A percentile compares a stretch with the other conserved stretches of the same genome.
Evolutionary conservation across 2,329 filamentous ascomycete genomes (phyloP).

Genomic region (Colletotrichum echinochloae): DNA sequence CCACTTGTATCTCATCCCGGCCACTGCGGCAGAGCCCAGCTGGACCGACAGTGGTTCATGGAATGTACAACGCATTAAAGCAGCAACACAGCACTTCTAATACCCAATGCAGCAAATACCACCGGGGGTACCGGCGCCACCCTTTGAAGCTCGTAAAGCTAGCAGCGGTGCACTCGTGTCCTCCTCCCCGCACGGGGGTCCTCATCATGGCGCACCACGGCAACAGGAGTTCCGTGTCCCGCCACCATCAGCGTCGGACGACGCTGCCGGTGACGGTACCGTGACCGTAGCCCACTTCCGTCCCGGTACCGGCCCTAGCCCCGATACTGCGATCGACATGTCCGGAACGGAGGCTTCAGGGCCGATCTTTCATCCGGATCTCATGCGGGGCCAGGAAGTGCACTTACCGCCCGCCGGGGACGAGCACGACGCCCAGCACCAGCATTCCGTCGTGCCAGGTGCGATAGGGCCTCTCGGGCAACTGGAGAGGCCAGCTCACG

Average conservation of each 20-base stretch:
- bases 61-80: conserved; percentile 35
- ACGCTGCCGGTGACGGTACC: conserved; percentile 9
- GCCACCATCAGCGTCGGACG: conserved; percentile 26
- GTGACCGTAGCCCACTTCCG: conserved; percentile 37
- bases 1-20: conserved; percentile 19
- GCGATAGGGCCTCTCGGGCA: conserved; percentile 1
- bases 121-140: conserved; percentile 17
- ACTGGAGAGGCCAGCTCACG: background rate
- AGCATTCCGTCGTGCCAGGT: conserved; percentile 4
- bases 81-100: conserved; percentile 34
- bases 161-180: conserved; percentile 10
- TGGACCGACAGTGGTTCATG: conserved; percentile 1
- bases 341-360: conserved; percentile 13
- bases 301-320: conserved; percentile 35
- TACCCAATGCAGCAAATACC: conserved; percentile 12
- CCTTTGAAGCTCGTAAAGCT: conserved; percentile 27
- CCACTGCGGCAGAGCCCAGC: conserved; percentile 9
- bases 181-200: conserved; percentile 32
- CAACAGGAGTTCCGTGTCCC: conserved; percentile 23
- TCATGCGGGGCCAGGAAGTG: background rate
- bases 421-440: conserved; percentile 28
- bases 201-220: conserved; percentile 43
- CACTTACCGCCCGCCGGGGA: background rate
- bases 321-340: conserved; percentile 16
- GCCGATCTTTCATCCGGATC: conserved; percentile 22